These are phyloP conservation scores for Erythrophleum fordii DNA, from an alignment of 306 rosid species.

Conservation along the genomic window DNA sequence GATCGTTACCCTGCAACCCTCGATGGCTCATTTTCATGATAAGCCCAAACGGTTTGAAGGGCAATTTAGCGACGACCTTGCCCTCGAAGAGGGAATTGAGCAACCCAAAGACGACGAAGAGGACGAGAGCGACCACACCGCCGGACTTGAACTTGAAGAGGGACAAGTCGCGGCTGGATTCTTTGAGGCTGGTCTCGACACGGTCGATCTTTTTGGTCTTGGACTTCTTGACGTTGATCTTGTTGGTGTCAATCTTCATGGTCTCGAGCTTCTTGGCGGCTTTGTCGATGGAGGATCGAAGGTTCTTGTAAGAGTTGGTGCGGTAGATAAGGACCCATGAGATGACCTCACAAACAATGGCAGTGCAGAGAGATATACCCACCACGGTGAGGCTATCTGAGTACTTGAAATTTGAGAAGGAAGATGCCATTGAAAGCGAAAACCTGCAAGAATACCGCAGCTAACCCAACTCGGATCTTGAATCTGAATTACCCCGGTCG, in stretches of 20 bases:
- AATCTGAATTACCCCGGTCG: conserved; percentile 17
- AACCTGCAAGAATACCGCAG: background rate
- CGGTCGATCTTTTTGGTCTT: conserved; percentile 98
- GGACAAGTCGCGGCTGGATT: conserved; percentile 89
- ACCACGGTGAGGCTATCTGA: conserved; percentile 85
- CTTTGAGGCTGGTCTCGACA: conserved; percentile 95
- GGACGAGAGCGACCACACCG: conserved; percentile 96
- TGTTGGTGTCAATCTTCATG: conserved; percentile 81
- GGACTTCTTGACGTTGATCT: conserved; percentile 71
- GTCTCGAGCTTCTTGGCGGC: conserved; percentile 98
- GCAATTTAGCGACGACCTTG: conserved; percentile 85
- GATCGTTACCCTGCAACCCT: conserved; percentile 83
- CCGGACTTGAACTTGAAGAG: conserved; percentile 98
- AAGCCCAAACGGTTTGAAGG: conserved; percentile 81
- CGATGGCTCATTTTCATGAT: conserved; percentile 98
- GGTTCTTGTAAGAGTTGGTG: conserved; percentile 93
- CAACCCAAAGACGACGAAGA: conserved; percentile 90
- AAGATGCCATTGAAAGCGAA: conserved; percentile 48
- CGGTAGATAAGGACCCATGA: conserved; percentile 97
- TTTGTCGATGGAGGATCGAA: conserved; percentile 92
- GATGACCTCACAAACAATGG: conserved; percentile 90
- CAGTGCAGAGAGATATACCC: conserved; percentile 93
- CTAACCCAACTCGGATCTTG: conserved; percentile 24
- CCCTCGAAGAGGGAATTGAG: conserved; percentile 94
- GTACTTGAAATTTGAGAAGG: conserved; percentile 72